Percentiles rank a stretch among this genome's conserved stretches.
Evolutionary conservation across 208 protist species (phyloP).

Genomic region (Naegleria fowleri): DNA sequence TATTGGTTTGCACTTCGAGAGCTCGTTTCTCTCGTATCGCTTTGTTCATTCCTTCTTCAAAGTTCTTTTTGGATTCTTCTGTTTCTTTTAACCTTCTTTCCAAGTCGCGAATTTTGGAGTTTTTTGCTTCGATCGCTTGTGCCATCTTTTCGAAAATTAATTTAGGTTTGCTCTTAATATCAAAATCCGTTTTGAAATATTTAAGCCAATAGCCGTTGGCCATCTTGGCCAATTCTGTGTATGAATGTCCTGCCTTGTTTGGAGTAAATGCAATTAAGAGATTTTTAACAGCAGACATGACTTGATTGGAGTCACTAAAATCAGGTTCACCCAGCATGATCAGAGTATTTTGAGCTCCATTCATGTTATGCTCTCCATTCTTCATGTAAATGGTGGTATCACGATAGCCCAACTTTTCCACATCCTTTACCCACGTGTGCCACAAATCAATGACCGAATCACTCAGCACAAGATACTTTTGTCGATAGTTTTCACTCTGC

Average conservation of each 20-base stretch:
- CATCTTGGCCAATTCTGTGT: background rate
- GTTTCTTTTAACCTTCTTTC: background rate
- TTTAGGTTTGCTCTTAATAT: slow-evolving; percentile 15
- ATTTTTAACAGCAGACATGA: slow-evolving; percentile 25
- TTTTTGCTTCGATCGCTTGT: background rate
- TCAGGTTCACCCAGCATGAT: background rate
- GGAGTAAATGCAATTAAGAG: slow-evolving; percentile 27
- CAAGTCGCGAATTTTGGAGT: background rate
- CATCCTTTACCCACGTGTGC: slow-evolving; percentile 18
- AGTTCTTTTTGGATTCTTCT: too few relatives aligned
- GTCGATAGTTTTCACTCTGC: background rate
- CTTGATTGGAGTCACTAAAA: slow-evolving; percentile 1
- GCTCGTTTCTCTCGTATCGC: too few relatives aligned
- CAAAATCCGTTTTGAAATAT: slow-evolving; percentile 22
- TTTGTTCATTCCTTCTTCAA: too few relatives aligned
- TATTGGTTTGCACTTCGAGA: too few relatives aligned
- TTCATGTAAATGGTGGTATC: background rate
- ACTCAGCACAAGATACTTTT: slow-evolving; percentile 9
- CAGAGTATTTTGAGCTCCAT: too few relatives aligned
- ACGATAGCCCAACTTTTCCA: background rate
- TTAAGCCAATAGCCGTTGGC: slow-evolving; percentile 14
- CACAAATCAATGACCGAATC: slow-evolving; percentile 26
- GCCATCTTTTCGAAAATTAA: background rate
- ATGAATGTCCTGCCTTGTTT: background rate
- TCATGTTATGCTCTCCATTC: too few relatives aligned